phyloP scores from a whole-genome alignment of 192 early-diverging fungal species.

The Entomortierella parvispora region DNA sequence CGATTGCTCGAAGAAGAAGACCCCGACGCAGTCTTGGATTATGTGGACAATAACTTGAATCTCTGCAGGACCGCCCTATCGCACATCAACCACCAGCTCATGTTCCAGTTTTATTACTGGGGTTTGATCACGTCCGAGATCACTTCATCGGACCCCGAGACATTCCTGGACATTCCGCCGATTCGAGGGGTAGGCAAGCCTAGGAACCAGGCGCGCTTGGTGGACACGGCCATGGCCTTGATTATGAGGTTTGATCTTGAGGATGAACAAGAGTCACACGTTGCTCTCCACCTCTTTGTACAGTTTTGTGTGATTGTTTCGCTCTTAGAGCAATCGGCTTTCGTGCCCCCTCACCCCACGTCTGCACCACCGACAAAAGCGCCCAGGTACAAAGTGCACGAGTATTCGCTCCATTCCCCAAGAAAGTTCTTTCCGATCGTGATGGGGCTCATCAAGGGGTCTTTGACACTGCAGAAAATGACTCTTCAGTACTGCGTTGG shows the following conservation, averaged over 20 bases:
- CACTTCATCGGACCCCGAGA: neutral
- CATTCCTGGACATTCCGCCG: neutral
- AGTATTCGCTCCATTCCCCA: neutral
- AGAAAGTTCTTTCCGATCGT: conserved; percentile 2
- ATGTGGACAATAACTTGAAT: neutral
- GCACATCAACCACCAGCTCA: conserved; percentile 18
- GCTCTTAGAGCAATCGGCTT: neutral
- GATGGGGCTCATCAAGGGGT: neutral
- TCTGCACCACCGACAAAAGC: neutral
- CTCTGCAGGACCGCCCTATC: neutral
- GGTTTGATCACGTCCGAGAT: conserved; percentile 1
- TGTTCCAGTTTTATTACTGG: conserved; percentile 16
- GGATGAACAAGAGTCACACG: neutral
- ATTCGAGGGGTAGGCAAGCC: conserved; percentile 1
- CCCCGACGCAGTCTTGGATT: neutral
- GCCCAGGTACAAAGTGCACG: neutral
- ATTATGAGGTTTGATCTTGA: conserved; percentile 11
- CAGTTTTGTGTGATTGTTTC: conserved; percentile 3
- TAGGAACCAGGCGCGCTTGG: neutral
- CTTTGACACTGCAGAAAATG: conserved; percentile 5
- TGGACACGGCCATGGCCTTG: conserved; percentile 3
- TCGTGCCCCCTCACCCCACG: neutral
- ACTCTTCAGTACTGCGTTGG: conserved; percentile 10
- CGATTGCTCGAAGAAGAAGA: conserved; percentile 6
- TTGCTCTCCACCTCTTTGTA: conserved; percentile 3